Conservation (phyloP, 495 filamentous ascomycete species). For the Penicillium herquei region DNA sequence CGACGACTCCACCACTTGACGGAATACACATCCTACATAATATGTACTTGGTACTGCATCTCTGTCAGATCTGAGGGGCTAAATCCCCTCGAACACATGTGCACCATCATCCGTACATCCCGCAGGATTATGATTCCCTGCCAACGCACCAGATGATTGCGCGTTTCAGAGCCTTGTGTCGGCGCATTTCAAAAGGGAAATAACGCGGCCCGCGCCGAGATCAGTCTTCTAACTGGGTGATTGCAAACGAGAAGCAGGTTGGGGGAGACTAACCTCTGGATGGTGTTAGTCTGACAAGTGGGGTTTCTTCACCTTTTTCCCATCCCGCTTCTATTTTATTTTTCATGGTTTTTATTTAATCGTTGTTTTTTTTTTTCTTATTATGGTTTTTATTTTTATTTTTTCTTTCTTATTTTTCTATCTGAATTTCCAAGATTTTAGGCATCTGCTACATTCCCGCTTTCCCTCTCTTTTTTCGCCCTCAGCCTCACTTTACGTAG, state of each 20-base stretch:
- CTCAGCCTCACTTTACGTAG: slow-evolving; percentile 29
- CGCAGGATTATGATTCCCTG: neutral
- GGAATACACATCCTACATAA: neutral
- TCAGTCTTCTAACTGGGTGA: slow-evolving; percentile 2
- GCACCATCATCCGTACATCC: neutral
- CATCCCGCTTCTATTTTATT: neutral
- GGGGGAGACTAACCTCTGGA: neutral
- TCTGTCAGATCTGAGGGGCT: too few relatives aligned
- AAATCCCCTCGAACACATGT: neutral
- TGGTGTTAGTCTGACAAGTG: neutral
- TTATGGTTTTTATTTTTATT: neutral
- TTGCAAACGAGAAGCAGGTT: neutral
- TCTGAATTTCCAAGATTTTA: neutral
- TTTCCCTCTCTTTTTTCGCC: slow-evolving; percentile 10
- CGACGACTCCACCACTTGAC: slow-evolving; percentile 10
- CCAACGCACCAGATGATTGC: slow-evolving; percentile 1
- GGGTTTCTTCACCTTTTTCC: slow-evolving; percentile 5
- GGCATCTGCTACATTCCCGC: too few relatives aligned
- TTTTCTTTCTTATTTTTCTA: neutral
- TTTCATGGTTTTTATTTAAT: neutral
- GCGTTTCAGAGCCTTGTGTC: slow-evolving; percentile 8
- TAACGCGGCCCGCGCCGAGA: slow-evolving; percentile 21
- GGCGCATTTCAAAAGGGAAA: slow-evolving; percentile 4
- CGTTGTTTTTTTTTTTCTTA: neutral
- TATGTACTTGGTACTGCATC: neutral